Percentiles rank a stretch among this genome's conserved stretches.
phyloP scores from a whole-genome alignment of 2,329 filamentous ascomycete genomes.

The Fusarium chuoi region DNA sequence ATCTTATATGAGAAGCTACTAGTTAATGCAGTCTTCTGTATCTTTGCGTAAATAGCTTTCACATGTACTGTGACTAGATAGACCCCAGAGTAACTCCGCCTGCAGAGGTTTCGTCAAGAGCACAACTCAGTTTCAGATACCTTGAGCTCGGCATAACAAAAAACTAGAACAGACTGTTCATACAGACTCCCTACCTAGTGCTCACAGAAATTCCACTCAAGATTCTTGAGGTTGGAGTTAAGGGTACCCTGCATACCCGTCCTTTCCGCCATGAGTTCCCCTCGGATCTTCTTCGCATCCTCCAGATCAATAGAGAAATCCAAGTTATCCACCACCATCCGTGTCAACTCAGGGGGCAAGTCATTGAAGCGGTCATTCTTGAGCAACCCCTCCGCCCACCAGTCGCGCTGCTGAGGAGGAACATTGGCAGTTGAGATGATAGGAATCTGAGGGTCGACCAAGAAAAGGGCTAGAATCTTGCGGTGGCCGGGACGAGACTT shows the following conservation, averaged over 20 bases:
- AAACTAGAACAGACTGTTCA: not conserved
- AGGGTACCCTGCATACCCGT: not conserved
- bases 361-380: constrained; percentile 5
- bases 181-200: constrained; percentile 4
- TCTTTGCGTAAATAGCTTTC: not conserved
- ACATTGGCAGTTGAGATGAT: constrained; percentile 57
- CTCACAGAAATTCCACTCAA: constrained; percentile 35
- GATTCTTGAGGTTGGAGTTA: not conserved
- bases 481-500: constrained; percentile 64
- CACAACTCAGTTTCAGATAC: not conserved
- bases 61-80: not conserved
- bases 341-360: constrained; percentile 23
- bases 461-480: constrained; percentile 68
- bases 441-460: constrained; percentile 66
- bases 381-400: constrained; percentile 45
- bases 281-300: constrained; percentile 26
- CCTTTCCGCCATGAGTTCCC: constrained; percentile 28
- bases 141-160: too few species aligned
- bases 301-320: constrained; percentile 29
- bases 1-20: too few species aligned
- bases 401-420: constrained; percentile 55
- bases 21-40: not conserved
- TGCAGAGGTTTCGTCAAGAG: not conserved
- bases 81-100: not conserved
- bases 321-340: constrained; percentile 26